Conservation (phyloP, 768 basidiomycete species). For the Collybiopsis confluens region DNA sequence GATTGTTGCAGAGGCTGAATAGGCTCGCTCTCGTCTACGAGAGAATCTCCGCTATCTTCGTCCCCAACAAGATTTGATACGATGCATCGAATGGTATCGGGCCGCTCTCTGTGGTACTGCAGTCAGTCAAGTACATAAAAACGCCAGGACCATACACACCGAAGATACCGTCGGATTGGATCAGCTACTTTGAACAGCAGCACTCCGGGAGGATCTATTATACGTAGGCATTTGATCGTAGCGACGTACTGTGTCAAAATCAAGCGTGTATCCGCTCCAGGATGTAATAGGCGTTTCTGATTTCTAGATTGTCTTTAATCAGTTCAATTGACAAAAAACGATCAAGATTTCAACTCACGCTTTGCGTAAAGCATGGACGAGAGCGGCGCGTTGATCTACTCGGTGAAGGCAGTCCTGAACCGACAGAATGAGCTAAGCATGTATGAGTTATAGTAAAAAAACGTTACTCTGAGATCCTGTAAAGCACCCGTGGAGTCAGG, state of each 20-base stretch:
- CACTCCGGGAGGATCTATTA: conserved; percentile 91
- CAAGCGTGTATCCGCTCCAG: conserved; percentile 90
- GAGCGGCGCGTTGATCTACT: conserved; percentile 71
- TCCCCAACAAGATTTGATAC: conserved; percentile 89
- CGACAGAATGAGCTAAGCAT: neutral
- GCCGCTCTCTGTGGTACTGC: conserved; percentile 54
- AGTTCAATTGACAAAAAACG: neutral
- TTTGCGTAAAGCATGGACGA: conserved; percentile 76
- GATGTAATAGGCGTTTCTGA: conserved; percentile 84
- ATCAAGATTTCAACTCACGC: conserved; percentile 44
- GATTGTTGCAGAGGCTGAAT: conserved; percentile 69
- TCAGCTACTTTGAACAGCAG: conserved; percentile 91
- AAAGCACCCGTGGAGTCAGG: conserved; percentile 85
- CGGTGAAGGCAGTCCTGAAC: conserved; percentile 71
- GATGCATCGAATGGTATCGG: conserved; percentile 92
- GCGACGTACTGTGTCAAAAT: conserved; percentile 89
- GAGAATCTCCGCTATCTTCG: conserved; percentile 72
- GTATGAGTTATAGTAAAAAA: neutral
- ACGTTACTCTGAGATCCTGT: conserved; percentile 75
- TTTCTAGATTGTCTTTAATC: conserved; percentile 46
- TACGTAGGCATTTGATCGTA: conserved; percentile 85
- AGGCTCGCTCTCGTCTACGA: conserved; percentile 83
- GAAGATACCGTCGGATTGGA: conserved; percentile 84
- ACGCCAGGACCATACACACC: conserved; percentile 53
- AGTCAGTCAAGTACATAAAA: too few relatives aligned